Evolutionary conservation across 2,329 filamentous ascomycete species (phyloP).

Genomic region (Aotearoamyces nothofagi): DNA sequence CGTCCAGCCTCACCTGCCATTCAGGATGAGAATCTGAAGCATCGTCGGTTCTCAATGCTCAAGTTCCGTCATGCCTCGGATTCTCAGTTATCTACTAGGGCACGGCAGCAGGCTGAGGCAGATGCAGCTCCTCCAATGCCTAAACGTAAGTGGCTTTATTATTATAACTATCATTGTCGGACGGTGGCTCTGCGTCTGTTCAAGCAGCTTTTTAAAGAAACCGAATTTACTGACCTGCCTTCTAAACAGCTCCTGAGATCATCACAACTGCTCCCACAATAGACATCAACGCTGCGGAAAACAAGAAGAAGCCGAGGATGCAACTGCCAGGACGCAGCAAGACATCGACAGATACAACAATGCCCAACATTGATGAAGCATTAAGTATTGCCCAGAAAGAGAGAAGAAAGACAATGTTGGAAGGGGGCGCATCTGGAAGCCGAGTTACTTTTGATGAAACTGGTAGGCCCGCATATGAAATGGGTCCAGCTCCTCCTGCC

Average conservation of each 20-base stretch:
- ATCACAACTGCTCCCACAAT: conserved; percentile 85
- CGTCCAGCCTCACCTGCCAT: conserved; percentile 25
- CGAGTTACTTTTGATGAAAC: conserved; percentile 49
- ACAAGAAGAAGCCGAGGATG: conserved; percentile 40
- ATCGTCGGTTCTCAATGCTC: conserved; percentile 54
- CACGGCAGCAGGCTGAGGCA: conserved; percentile 48
- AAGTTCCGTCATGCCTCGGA: conserved; percentile 88
- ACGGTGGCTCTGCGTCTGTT: too few relatives aligned
- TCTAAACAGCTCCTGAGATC: conserved; percentile 47
- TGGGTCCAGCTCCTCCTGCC: conserved; percentile 32
- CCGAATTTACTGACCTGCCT: conserved; percentile 3
- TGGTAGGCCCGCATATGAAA: conserved; percentile 29
- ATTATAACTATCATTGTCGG: too few relatives aligned
- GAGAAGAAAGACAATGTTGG: conserved; percentile 25
- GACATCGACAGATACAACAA: conserved; percentile 7
- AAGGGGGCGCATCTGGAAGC: conserved; percentile 16
- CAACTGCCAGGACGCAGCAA: conserved; percentile 33
- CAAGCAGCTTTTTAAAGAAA: conserved; percentile 2
- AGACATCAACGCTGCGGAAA: conserved; percentile 34
- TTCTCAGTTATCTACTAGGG: conserved; percentile 65
- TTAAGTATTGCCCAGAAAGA: conserved; percentile 20
- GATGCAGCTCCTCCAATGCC: conserved; percentile 38
- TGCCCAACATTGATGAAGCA: conserved; percentile 9
- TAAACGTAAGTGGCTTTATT: conserved; percentile 31
- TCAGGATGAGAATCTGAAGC: conserved; percentile 38